Base-by-base conservation (phyloP, 768 basidiomycete genomes). In the Boletus reticulatus region DNA sequence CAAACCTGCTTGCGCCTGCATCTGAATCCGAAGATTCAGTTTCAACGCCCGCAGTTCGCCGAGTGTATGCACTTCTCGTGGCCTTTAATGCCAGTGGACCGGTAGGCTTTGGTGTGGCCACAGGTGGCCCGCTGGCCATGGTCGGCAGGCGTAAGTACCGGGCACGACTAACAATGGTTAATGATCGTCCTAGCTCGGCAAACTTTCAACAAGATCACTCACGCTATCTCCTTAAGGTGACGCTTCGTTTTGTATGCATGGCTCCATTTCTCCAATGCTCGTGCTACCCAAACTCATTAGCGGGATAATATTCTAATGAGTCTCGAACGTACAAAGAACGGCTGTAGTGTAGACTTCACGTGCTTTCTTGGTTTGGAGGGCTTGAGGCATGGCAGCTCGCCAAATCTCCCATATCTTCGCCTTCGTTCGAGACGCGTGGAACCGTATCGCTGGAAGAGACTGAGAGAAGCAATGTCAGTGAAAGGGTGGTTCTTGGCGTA, bases 211-310 rank as follows among this genome's bases (percentile, higher is more conserved):
- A 20, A 50, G 50, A 58, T 51, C 49, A 84, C 90, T 77, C 69
- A 94, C 92, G 88, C 89, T 46, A 92, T 85, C 49, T 92, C 89
- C 68, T 89, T 91, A 41, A 87, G 78, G 39, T 87, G 85, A 41
- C 85, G 78, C 66, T 87, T 90, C 17, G 83, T 84, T 64, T 80
- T 80, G 60, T 89, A 83, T 14, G 76, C 76, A 66, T 85, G 80
- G n/a, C 77, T 61, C 92, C 92, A 94, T 55, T 76, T 83, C 43
- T 79, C 78, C 45, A 92, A 77, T 42, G 67, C 76, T 78, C 53
- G 76, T 84, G 90, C 64, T 50, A 48, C 36, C 47, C 47, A 38
- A 27, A 57, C 50, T 55, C 38, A 45, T 59, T 48, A 62, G 57
- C 43, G 49, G 51, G 43, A 19, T 24, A n/a, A 29, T 16, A 36